Percentiles rank a stretch among this genome's conserved stretches.
Evolutionary conservation across 2,329 filamentous ascomycete species (phyloP).

Genomic region (Huntiella decipiens): DNA sequence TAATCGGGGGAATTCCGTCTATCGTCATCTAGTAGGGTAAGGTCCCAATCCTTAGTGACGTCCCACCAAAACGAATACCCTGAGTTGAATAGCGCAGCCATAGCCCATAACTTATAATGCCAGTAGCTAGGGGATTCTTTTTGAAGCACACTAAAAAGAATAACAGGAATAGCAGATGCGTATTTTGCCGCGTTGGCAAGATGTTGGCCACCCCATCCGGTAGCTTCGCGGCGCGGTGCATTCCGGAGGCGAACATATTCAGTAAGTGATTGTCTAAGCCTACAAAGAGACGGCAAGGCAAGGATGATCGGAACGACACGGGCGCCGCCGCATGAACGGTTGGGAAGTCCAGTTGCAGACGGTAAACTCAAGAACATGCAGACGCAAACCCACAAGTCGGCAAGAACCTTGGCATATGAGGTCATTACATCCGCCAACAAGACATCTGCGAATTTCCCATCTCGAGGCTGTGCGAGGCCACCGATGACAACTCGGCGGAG

Average conservation of each 20-base stretch:
- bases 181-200: slow-evolving; percentile 92
- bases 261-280: slow-evolving; percentile 77
- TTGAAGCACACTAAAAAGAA: slow-evolving; percentile 59
- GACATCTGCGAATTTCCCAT: slow-evolving; percentile 90
- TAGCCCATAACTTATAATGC: slow-evolving; percentile 43
- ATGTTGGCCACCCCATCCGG: slow-evolving; percentile 67
- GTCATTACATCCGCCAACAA: slow-evolving; percentile 77
- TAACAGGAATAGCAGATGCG: slow-evolving; percentile 79
- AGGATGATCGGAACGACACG: slow-evolving; percentile 72
- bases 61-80: slow-evolving; percentile 99
- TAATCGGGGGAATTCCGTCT: slow-evolving; percentile 42
- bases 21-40: slow-evolving; percentile 53
- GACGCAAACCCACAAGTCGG: slow-evolving; percentile 68
- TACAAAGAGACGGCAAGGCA: slow-evolving; percentile 64
- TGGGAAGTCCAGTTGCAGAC: slow-evolving; percentile 60
- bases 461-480: slow-evolving; percentile 65
- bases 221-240: slow-evolving; percentile 32
- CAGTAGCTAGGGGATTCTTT: slow-evolving; percentile 29
- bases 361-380: slow-evolving; percentile 70
- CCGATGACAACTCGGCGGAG: slow-evolving; percentile 66
- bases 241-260: slow-evolving; percentile 60
- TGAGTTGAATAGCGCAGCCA: slow-evolving; percentile 63
- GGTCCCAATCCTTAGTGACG: slow-evolving; percentile 87
- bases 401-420: slow-evolving; percentile 81
- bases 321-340: slow-evolving; percentile 62